Evolutionary conservation across 2,329 filamentous ascomycete species (phyloP), one percentile per base, ranked within the genome.

Genomic region (Domatiomyces catenatus): DNA sequence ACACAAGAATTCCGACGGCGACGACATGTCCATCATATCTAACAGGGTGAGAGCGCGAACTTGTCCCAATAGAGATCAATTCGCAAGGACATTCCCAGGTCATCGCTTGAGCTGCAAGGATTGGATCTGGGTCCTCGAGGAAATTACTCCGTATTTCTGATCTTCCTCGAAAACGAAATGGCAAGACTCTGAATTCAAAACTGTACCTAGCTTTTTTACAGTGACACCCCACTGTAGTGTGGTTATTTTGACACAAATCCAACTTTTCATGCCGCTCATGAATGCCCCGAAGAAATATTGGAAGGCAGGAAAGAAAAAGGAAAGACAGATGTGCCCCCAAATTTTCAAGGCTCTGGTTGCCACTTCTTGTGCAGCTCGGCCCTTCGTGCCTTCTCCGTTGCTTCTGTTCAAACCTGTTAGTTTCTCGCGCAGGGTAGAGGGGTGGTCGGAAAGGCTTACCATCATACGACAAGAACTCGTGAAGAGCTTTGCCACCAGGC

Each of bases 391-490:
- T 78, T 77, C 60, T 86, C 82, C 69, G 82, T 84, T 4, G 32
- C 12, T 39, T 39, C 32, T 39, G 32, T 15, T 10, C 32, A 39
- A 39, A 57, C 69, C 82, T 84, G 58, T 62, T 52, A 42, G 32
- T 50, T 44, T 28, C 12, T 47, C 57, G 46, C 56, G 55, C 32
- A 48, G 10, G 28, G 2, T 46, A n/a, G 12, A 28, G 32, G 6
- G 6, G 36, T 26, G 26, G 26, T 52, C 46, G 51, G 48, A 26
- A 51, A 10, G 46, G 19, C 26, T 32, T 24, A 5, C n/a, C 76
- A 66, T 94, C 87, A 69, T 86, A 94, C 17, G 89, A 77, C 64
- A 96, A 75, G 71, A 96, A 95, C 69, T 96, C 92, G 65, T 96
- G 87, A 61, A 98, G 75, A 53, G 76, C 90, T 55, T 78, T 83